Percentiles rank a stretch among this genome's conserved stretches.
phyloP scores from a whole-genome alignment of 768 basidiomycete species.

The Amanita subjunquillea region DNA sequence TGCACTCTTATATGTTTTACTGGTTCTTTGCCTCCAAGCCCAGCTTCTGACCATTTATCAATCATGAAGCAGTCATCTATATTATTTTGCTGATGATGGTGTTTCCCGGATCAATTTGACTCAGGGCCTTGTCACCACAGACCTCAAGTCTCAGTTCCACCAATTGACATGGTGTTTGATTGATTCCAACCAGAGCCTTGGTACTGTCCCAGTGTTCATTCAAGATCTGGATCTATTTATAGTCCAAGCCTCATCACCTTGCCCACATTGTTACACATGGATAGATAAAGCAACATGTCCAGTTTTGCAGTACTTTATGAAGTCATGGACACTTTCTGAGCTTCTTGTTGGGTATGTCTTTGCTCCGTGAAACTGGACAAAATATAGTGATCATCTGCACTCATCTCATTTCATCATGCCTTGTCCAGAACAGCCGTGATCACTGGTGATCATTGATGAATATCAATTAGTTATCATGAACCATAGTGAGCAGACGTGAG shows the following conservation, averaged over 20 bases:
- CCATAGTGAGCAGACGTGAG: too few relatives aligned
- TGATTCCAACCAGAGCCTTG: conserved; percentile 7
- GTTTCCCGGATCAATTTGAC: conserved; percentile 7
- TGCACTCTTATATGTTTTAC: conserved; percentile 8
- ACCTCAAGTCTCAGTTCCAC: conserved; percentile 5
- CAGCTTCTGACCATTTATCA: conserved; percentile 10
- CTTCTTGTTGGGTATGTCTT: conserved; percentile 8
- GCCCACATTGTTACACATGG: conserved; percentile 6
- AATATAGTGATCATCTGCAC: too few relatives aligned
- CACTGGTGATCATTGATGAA: too few relatives aligned
- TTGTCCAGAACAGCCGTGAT: too few relatives aligned
- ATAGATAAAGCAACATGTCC: conserved; percentile 6
- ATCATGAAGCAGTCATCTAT: conserved; percentile 6
- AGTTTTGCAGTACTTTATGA: conserved; percentile 9
- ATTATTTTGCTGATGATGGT: conserved; percentile 8
- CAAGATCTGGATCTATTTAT: too few relatives aligned
- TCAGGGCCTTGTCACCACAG: conserved; percentile 3
- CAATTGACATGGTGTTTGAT: conserved; percentile 9
- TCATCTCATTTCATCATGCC: too few relatives aligned
- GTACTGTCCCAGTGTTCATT: too few relatives aligned
- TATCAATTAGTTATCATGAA: too few relatives aligned
- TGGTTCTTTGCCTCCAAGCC: conserved; percentile 9
- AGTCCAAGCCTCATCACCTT: too few relatives aligned
- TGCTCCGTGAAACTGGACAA: too few relatives aligned
- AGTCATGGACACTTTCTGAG: conserved; percentile 9